A percentile compares a stretch with the other conserved stretches of the same genome.
Conservation (phyloP, 768 basidiomycete genomes). For the Leccinum obscurum region DNA sequence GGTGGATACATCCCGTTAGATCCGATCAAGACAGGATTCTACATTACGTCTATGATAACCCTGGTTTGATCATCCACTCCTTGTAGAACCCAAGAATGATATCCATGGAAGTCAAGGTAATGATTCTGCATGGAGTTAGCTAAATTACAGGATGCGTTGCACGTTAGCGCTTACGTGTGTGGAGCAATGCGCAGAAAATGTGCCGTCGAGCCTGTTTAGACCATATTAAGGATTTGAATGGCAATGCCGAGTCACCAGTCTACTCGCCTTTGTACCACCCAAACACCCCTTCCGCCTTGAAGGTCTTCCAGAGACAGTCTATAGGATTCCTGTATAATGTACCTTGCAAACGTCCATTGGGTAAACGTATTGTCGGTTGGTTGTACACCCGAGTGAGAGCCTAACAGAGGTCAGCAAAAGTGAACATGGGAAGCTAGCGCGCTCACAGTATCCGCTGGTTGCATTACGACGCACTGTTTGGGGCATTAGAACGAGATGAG, state of each 20-base stretch:
- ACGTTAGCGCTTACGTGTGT: slow-evolving; percentile 65
- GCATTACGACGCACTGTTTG: slow-evolving; percentile 82
- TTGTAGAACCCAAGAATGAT: slow-evolving; percentile 71
- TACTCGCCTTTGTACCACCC: slow-evolving; percentile 93
- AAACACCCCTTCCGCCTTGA: slow-evolving; percentile 81
- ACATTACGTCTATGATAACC: slow-evolving; percentile 11
- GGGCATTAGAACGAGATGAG: slow-evolving; percentile 11
- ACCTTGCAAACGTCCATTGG: slow-evolving; percentile 72
- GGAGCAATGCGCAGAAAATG: slow-evolving; percentile 93
- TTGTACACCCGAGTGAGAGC: slow-evolving; percentile 96
- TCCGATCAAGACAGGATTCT: background rate
- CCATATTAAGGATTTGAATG: background rate
- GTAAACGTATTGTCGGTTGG: slow-evolving; percentile 75
- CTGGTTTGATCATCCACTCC: slow-evolving; percentile 27
- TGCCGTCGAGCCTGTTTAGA: slow-evolving; percentile 75
- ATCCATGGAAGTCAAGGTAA: slow-evolving; percentile 89
- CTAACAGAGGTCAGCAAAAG: slow-evolving; percentile 34
- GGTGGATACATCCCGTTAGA: background rate
- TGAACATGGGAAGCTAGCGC: slow-evolving; percentile 11
- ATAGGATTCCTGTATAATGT: slow-evolving; percentile 88
- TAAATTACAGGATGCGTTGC: background rate
- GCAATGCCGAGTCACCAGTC: background rate
- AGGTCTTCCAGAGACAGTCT: slow-evolving; percentile 96
- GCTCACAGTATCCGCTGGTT: slow-evolving; percentile 85
- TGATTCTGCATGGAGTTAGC: slow-evolving; percentile 52